Base-by-base conservation (phyloP, 1,139 yeast genomes). In the Scheffersomyces segobiensis region DNA sequence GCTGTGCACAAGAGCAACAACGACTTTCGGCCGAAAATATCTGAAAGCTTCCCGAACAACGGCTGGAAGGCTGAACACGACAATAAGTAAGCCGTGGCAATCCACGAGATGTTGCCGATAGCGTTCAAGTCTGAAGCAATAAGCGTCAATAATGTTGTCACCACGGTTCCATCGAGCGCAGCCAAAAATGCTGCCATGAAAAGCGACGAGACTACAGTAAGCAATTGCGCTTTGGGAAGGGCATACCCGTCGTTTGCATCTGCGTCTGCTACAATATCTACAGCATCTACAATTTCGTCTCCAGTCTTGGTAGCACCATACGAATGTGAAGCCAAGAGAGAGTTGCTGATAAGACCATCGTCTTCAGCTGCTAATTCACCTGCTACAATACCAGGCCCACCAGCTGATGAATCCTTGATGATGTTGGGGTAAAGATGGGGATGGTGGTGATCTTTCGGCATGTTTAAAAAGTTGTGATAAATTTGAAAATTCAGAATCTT, bases 41-140 rank as follows among this genome's bases (percentile, higher is more conserved):
- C 97, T 3, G 96, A 88, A 46, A 93, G 73, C 68, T 91, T 92
- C 24, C 97, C 97, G 65, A 88, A 91, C 24, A 93, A 73, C 0
- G 97, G 97, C 72, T 80, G 84, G 65, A 79, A 79, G 1, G 84
- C 84, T 1, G 84, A 73, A 17, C 79, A 71, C 5, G 82, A 74
- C 58, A 80, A 70, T 57, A 80, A 56, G 66, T 69, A 67, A 4
- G 83, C 74, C 26, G 82, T 78, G 24, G 85, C 82, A 59, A 79
- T 80, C 86, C 83, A 80, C 26, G 83, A 77, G 58, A 80, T 76
- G 63, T 75, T 71, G 46, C 76, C 69, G 53, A 78, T 73, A 39
- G 80, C 75, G 60, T 75, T 64, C 66, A 80, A 70, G 62, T 81
- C 83, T 1, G 82, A 78, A 1, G 84, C 83, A 58, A 79, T 79